Evolutionary conservation across 2,329 filamentous ascomycete species (phyloP).

Genomic region (Colletotrichum somersetense): DNA sequence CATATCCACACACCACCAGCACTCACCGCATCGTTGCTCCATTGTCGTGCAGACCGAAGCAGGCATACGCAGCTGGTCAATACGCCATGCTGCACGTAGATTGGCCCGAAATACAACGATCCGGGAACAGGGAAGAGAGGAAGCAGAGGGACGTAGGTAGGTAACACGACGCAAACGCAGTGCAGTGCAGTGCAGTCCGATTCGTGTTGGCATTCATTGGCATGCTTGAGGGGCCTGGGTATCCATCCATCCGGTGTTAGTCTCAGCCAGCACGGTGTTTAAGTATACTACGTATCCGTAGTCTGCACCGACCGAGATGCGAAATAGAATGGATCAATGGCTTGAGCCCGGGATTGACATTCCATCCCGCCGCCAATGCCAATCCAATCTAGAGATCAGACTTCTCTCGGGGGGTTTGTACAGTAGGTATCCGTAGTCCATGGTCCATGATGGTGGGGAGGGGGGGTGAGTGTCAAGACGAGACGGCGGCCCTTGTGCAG

Average conservation of each 20-base stretch:
- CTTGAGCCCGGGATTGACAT: not conserved
- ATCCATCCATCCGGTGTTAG: conserved; percentile 2
- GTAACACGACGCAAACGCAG: conserved; percentile 17
- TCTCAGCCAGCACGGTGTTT: not conserved
- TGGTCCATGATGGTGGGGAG: not conserved
- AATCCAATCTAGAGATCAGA: conserved; percentile 1
- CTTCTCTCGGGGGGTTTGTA: not conserved
- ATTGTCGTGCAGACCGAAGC: conserved; percentile 36
- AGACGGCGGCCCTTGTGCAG: not conserved
- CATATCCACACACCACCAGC: conserved; percentile 5
- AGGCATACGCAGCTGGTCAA: conserved; percentile 25
- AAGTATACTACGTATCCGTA: not conserved
- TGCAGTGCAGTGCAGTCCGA: conserved; percentile 1
- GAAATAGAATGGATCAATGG: not conserved
- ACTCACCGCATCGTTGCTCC: conserved; percentile 40
- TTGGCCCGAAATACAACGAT: conserved; percentile 22
- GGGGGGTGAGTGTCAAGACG: not conserved
- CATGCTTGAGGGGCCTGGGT: not conserved
- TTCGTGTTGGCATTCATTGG: conserved; percentile 27
- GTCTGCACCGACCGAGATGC: not conserved
- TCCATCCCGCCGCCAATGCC: conserved; percentile 1
- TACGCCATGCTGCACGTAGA: conserved; percentile 32
- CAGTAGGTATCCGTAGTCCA: not conserved
- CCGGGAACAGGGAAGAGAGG: conserved; percentile 2
- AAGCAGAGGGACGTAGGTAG: conserved; percentile 13